Conservation (phyloP, 1,284 basidiomycete species). For the Fistulinella staudtii region DNA sequence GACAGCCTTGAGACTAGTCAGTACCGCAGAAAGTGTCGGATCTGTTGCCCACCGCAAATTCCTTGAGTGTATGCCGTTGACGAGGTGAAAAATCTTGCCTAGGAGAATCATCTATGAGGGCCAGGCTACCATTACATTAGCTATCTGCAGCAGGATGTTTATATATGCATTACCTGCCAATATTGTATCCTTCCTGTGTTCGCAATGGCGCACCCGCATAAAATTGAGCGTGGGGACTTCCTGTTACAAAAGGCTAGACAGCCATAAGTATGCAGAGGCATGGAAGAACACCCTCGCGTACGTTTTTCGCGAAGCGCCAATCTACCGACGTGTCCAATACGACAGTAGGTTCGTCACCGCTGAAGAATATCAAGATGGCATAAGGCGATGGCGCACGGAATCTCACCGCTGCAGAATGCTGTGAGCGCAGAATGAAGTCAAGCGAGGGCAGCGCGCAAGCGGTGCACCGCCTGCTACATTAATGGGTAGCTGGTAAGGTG, state of each 20-base stretch:
- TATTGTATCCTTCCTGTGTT: constrained; percentile 87
- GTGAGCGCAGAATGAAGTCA: constrained; percentile 79
- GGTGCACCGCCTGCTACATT: constrained; percentile 56
- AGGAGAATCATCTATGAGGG: constrained; percentile 84
- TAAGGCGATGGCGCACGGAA: neutral
- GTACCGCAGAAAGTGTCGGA: neutral
- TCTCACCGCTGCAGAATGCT: constrained; percentile 74
- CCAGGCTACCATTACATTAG: constrained; percentile 47
- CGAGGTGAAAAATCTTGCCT: constrained; percentile 84
- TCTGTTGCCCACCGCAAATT: constrained; percentile 66
- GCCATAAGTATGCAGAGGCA: constrained; percentile 2
- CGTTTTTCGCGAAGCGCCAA: constrained; percentile 85
- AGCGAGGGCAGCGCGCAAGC: constrained; percentile 50
- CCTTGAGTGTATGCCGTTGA: constrained; percentile 88
- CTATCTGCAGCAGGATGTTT: constrained; percentile 5
- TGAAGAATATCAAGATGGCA: constrained; percentile 28
- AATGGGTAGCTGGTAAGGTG: neutral
- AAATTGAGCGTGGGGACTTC: constrained; percentile 72
- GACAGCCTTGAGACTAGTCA: constrained; percentile 51
- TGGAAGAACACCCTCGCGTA: constrained; percentile 32
- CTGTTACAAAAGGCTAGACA: constrained; percentile 69
- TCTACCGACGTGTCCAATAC: constrained; percentile 77
- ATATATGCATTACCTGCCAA: constrained; percentile 60
- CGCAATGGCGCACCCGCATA: constrained; percentile 90
- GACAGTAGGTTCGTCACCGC: constrained; percentile 85